Base-by-base conservation (phyloP, 345 rosid genomes). In the Citrus australasica region DNA sequence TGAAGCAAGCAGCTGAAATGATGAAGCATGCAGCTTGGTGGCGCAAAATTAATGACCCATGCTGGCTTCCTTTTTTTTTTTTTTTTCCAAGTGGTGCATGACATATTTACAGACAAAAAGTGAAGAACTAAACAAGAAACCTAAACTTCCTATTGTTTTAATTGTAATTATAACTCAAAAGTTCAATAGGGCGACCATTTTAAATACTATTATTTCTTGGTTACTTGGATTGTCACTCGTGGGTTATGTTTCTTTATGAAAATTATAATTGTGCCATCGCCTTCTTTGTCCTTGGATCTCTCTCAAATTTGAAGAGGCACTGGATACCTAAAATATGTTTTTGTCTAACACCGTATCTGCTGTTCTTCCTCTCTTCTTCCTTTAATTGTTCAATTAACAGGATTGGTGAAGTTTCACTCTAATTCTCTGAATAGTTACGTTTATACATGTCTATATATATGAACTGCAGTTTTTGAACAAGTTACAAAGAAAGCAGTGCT, bases 401-500 rank as follows among this genome's bases (percentile, higher is more conserved):
- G 71, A 16, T 33, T 66, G 59, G 69, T 60, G 38, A 80, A 67
- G 28, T 71, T 64, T 65, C 68, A 53, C 28, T 28, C 38, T 79
- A 56, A 53, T 64, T 66, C 28, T 71, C 63, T 22, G 21, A 59
- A 22, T 69, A 56, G 40, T 62, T 66, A 53, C 21, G 51, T 73
- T 35, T 65, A 24, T 67, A 21, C 35, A 9, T 58, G 40, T 51
- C 61, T 24, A 62, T 80, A 33, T 84, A 70, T 67, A 27, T 81
- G 78, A 51, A 69, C 74, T 81, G 78, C 85, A 96, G 98, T 88
- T 85, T 96, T 89, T 83, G 99, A 96, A 84, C 93, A 94, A 92
- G 97, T 96, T 81, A 93, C 99, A 7, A 94, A 92, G 87, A 91
- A 92, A 85, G 91, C 98, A 7, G 98, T 96, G 65, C 87, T 86